Percentiles rank a stretch among this genome's conserved stretches.
phyloP scores from a whole-genome alignment of 169 alveolate species.

The Toxoplasma gondii region DNA sequence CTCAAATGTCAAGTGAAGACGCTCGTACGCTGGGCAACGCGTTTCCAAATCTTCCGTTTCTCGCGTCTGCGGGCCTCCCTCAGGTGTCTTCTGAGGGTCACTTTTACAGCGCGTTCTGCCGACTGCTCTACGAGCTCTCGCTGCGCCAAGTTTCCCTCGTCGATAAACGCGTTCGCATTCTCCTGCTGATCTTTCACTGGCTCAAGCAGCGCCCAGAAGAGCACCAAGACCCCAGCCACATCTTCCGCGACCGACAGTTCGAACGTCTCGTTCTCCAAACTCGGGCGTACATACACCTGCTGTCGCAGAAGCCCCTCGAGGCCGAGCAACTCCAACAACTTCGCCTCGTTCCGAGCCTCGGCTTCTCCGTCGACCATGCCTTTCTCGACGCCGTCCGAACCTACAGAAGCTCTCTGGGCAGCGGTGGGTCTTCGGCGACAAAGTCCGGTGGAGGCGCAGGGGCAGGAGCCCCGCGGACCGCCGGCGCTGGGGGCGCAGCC shows the following conservation, averaged over 20 bases:
- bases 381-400: constrained; percentile 48
- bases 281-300: constrained; percentile 74
- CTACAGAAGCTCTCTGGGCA: not conserved
- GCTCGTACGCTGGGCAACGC: not conserved
- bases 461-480: not conserved
- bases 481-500: not conserved
- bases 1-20: too few species aligned
- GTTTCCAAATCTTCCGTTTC: not conserved
- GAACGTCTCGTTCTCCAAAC: constrained; percentile 73
- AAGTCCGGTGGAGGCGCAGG: not conserved
- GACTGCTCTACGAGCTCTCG: constrained; percentile 59
- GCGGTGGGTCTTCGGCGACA: not conserved
- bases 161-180: constrained; percentile 74
- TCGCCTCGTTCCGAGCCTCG: constrained; percentile 51
- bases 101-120: constrained; percentile 55
- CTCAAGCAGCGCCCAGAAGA: constrained; percentile 73
- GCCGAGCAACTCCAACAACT: constrained; percentile 58
- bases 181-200: constrained; percentile 77
- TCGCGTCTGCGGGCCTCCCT: not conserved
- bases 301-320: constrained; percentile 64
- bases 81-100: not conserved
- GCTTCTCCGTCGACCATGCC: constrained; percentile 47
- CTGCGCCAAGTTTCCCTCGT: constrained; percentile 67
- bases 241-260: constrained; percentile 65
- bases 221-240: constrained; percentile 68